These are phyloP conservation scores for Aspergillus asperescens DNA, from an alignment of 495 filamentous ascomycete species.

Conservation along the genomic window DNA sequence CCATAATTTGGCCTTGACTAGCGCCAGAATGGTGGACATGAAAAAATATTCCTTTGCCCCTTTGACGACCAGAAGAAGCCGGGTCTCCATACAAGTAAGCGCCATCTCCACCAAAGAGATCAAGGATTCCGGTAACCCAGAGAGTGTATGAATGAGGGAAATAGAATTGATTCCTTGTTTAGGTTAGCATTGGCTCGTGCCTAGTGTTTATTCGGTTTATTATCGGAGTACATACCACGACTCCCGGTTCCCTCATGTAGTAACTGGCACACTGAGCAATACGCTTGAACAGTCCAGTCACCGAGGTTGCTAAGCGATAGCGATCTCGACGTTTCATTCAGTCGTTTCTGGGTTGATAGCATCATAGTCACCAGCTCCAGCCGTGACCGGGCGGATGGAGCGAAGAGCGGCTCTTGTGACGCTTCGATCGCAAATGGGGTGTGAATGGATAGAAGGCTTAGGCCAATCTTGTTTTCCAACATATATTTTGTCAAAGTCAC, in stretches of 20 bases:
- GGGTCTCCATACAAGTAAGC: conserved; percentile 32
- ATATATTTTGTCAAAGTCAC: conserved; percentile 29
- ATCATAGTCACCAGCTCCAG: conserved; percentile 39
- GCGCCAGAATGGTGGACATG: conserved; percentile 36
- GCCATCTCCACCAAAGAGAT: conserved; percentile 33
- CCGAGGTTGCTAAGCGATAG: conserved; percentile 38
- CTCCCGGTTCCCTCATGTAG: conserved; percentile 25
- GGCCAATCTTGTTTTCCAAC: conserved; percentile 35
- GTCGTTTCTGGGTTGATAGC: conserved; percentile 31
- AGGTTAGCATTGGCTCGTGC: neutral
- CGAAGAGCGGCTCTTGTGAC: conserved; percentile 32
- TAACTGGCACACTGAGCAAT: conserved; percentile 34
- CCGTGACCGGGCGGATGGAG: conserved; percentile 35
- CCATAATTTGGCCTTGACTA: conserved; percentile 39
- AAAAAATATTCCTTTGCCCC: conserved; percentile 45
- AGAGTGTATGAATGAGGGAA: conserved; percentile 28
- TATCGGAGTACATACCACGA: conserved; percentile 2
- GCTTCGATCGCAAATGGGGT: conserved; percentile 44
- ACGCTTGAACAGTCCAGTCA: conserved; percentile 41
- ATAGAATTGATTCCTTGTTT: conserved; percentile 12
- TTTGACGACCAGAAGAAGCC: conserved; percentile 35
- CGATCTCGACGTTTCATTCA: conserved; percentile 30
- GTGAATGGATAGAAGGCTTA: conserved; percentile 36
- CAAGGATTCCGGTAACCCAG: conserved; percentile 34
- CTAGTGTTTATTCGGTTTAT: no score